A percentile compares a stretch with the other conserved stretches of the same genome.
phyloP scores from a whole-genome alignment of 768 basidiomycete genomes.

The Mycena olivaceomarginata region DNA sequence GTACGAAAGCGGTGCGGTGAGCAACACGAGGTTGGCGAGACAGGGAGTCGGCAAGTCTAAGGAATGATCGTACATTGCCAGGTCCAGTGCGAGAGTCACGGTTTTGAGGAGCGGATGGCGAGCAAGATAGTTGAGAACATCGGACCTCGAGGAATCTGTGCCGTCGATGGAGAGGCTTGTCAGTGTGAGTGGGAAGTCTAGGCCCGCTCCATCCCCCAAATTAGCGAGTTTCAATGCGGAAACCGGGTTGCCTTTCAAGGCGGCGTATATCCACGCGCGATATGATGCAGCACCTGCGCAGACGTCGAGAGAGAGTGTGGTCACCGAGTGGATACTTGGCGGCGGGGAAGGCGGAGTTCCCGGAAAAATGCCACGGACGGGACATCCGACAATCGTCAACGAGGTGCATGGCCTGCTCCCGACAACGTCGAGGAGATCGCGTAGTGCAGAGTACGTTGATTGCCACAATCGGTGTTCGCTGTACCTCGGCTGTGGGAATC shows the following conservation, averaged over 20 bases:
- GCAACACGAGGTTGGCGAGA: not conserved
- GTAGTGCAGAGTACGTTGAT: slow-evolving; percentile 5
- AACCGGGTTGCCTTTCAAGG: not conserved
- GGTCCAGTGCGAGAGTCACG: not conserved
- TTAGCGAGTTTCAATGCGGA: not conserved
- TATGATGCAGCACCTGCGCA: not conserved
- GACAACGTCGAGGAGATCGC: not conserved
- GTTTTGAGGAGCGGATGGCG: not conserved
- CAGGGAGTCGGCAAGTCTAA: not conserved
- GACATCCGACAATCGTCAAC: slow-evolving; percentile 1
- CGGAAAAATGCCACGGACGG: not conserved
- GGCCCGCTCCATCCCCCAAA: not conserved
- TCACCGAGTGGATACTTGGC: not conserved
- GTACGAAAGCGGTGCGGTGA: slow-evolving; percentile 1
- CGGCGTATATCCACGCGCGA: slow-evolving; percentile 5
- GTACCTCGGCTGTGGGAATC: not conserved
- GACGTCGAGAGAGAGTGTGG: not conserved
- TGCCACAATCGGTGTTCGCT: not conserved
- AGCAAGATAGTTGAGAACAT: not conserved
- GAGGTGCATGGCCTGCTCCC: slow-evolving; percentile 1
- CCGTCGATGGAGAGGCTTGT: not conserved
- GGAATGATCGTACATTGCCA: not conserved
- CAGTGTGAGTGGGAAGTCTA: not conserved
- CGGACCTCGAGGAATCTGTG: not conserved
- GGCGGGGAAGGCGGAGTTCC: not conserved